These are phyloP conservation scores for Ascochyta pisi DNA, from an alignment of 2,329 filamentous ascomycete genomes.

Conservation along the genomic window DNA sequence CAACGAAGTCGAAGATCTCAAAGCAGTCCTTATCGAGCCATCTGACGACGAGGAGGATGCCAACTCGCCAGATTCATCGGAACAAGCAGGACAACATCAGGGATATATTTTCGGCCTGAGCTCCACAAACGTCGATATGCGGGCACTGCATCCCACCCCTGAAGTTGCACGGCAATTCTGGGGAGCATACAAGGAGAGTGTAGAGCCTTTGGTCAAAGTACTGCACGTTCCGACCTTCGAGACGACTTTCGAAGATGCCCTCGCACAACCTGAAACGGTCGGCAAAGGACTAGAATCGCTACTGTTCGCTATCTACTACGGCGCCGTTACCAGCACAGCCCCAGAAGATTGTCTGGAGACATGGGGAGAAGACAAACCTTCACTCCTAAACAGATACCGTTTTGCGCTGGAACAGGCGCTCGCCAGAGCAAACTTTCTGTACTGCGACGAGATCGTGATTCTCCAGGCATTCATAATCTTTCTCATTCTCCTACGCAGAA, in stretches of 20 bases:
- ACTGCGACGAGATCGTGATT: constrained; percentile 66
- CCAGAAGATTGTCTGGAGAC: constrained; percentile 55
- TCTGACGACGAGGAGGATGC: constrained; percentile 66
- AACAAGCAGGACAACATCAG: constrained; percentile 63
- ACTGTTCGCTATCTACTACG: constrained; percentile 69
- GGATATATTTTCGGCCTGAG: constrained; percentile 76
- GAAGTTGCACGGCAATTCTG: constrained; percentile 69
- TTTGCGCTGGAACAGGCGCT: constrained; percentile 70
- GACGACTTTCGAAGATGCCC: constrained; percentile 66
- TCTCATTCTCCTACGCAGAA: constrained; percentile 62
- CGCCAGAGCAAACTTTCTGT: constrained; percentile 67
- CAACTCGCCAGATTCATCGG: constrained; percentile 49
- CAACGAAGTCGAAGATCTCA: constrained; percentile 73
- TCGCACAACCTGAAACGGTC: constrained; percentile 65
- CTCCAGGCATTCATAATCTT: constrained; percentile 70
- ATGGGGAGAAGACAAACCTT: constrained; percentile 60
- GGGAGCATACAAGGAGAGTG: constrained; percentile 74
- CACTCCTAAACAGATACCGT: constrained; percentile 62
- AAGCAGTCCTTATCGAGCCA: constrained; percentile 67
- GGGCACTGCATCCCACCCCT: constrained; percentile 68
- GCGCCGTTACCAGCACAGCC: constrained; percentile 60
- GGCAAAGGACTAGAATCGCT: constrained; percentile 64
- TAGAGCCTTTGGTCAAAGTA: constrained; percentile 75
- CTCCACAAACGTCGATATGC: constrained; percentile 72
- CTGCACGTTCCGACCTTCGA: constrained; percentile 73